Conservation (phyloP, 805 yeast species). For the Candida nemodendra region DNA sequence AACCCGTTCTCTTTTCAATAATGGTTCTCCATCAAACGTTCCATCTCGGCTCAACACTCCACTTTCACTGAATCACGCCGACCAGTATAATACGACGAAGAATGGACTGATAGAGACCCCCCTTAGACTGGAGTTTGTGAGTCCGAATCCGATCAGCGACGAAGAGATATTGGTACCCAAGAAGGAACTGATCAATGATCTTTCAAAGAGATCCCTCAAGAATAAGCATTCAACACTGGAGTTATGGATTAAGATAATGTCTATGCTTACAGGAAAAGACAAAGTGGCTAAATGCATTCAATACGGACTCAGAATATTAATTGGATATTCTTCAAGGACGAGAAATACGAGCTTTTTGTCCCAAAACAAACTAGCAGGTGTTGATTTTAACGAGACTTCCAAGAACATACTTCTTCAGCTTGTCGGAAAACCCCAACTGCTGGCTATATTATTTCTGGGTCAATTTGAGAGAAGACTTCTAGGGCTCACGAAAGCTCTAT, state of each 20-base stretch:
- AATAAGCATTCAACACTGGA: constrained; percentile 16
- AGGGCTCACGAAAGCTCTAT: constrained; percentile 47
- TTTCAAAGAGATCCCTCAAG: constrained; percentile 3
- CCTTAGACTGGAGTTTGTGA: constrained; percentile 12
- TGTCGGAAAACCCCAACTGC: constrained; percentile 29
- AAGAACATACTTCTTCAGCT: constrained; percentile 25
- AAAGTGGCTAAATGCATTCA: constrained; percentile 64
- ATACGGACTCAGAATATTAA: constrained; percentile 53
- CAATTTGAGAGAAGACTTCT: constrained; percentile 39
- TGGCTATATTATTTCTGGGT: constrained; percentile 36
- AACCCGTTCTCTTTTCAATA: not conserved
- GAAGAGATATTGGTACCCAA: constrained; percentile 15
- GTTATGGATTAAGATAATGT: constrained; percentile 51
- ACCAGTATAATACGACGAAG: not conserved
- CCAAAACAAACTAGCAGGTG: constrained; percentile 9
- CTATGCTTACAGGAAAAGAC: constrained; percentile 66
- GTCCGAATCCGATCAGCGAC: constrained; percentile 19
- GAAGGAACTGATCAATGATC: constrained; percentile 18
- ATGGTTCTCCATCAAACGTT: constrained; percentile 2
- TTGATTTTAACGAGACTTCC: constrained; percentile 27
- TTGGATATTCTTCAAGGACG: constrained; percentile 43
- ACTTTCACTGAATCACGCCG: constrained; percentile 6
- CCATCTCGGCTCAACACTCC: constrained; percentile 20
- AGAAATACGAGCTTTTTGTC: constrained; percentile 25
- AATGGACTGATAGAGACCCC: constrained; percentile 6